Base-by-base conservation (phyloP, 2,329 filamentous ascomycete species). In the Amphichorda felina region DNA sequence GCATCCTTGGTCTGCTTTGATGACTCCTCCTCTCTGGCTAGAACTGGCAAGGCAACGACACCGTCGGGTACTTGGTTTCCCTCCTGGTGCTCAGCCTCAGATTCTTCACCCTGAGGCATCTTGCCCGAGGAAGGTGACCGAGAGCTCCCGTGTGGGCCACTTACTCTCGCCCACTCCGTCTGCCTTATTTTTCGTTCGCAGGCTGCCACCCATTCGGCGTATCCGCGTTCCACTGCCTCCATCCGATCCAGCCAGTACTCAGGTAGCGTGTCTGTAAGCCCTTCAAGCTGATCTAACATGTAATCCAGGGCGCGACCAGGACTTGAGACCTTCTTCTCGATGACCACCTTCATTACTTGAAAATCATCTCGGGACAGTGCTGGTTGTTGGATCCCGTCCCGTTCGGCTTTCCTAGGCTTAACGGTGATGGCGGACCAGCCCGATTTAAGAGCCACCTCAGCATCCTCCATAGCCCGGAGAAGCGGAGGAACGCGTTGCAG, bases 241-340 rank as follows among this genome's bases (percentile, higher is more conserved):
- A 96, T 80, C 4, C 79, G 72, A 47, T 94, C 85, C 38, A 96
- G 75, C 91, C 89, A 98, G 19, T 64, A 55, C 28, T 93, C 82
- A 0, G 91, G 91, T 8, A 98, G 63, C 0, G 82, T 85, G 49
- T 98, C 91, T 30, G 81, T 69, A 37, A 78, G 69, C 2, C 86
- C 88, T 55, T 96, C 91, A 2, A 96, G 66, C 22, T 75, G 70
- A 56, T 98, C 88, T 11, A 98, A 69, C 72, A 95, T 86, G 34
- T 70, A 74, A 54, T 98, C 91, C 41, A 96, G 66, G 27, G 77
- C 70, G 33, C 71, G 71, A 0, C 85, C 89, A 0, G 87, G 69
- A 25, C 68, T 68, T 11, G 72, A 65, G 24, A 95, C 75, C 44
- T 82, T 82, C 22, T 70, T 62, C 38, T 81, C 75, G 22, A 96